Percentiles rank a stretch among this genome's conserved stretches.
These are phyloP conservation scores for Barnettozyma hawaiiensis DNA, from an alignment of 1,139 yeast genomes.

Conservation along the genomic window DNA sequence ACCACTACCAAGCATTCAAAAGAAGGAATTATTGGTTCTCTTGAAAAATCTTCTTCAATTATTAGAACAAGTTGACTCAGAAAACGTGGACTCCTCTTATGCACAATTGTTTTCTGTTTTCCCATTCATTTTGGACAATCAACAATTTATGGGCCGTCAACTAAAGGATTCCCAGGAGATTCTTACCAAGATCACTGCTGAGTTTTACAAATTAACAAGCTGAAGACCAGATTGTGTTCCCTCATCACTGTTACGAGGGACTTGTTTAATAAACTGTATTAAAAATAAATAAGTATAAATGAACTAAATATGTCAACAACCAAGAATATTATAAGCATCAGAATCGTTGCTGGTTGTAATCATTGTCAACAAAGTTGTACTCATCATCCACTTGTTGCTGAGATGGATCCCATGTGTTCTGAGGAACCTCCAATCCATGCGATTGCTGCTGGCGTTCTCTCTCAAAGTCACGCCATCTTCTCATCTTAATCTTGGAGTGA, in stretches of 20 bases:
- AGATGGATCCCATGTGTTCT: constrained; percentile 25
- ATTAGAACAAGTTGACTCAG: constrained; percentile 19
- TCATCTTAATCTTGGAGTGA: constrained; percentile 80
- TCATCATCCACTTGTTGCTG: constrained; percentile 12
- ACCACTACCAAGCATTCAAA: constrained; percentile 51
- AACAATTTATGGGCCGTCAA: constrained; percentile 16
- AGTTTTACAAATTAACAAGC: constrained; percentile 20
- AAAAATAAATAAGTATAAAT: too few relatives aligned
- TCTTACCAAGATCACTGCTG: constrained; percentile 19
- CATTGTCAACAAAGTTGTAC: constrained; percentile 12
- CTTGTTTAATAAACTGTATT: too few relatives aligned
- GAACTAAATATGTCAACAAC: too few relatives aligned
- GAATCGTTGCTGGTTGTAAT: neutral
- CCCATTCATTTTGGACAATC: constrained; percentile 35
- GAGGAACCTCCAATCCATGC: constrained; percentile 18
- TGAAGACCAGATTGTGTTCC: neutral
- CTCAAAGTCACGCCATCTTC: constrained; percentile 92
- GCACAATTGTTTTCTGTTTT: constrained; percentile 27
- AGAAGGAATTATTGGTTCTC: constrained; percentile 38
- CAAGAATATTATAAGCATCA: neutral
- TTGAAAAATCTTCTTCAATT: constrained; percentile 31
- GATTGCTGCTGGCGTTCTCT: constrained; percentile 39
- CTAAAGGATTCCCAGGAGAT: constrained; percentile 11
- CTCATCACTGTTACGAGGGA: too few relatives aligned
- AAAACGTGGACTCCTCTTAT: constrained; percentile 16